Evolutionary conservation across 345 rosid species (phyloP), one percentile per base, ranked within the genome.

Genomic region (Moricandia arvensis): DNA sequence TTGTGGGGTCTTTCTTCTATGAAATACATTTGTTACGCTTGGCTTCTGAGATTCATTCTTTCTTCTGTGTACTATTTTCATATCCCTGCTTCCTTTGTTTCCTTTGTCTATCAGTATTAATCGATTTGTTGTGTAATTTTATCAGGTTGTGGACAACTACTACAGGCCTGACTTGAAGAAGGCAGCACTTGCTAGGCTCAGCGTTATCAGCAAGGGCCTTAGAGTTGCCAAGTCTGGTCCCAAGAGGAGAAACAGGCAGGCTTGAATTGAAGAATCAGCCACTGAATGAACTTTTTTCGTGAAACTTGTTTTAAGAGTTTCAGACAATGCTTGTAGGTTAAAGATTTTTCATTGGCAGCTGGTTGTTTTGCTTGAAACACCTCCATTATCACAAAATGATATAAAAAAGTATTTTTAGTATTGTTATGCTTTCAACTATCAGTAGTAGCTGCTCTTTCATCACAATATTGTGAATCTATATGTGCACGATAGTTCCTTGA

Each of bases 131-230:
- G 18, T 29, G 6, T 16, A 1, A 53, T 16, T 2, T 58, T 57
- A 24, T 68, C 82, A 87, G 91, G 96, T 88, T 17, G 90, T 80
- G n/a, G 86, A 83, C 75, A 87, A 87, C 71, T 66, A 84, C 80
- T 90, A 90, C 88, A 79, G 91, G 76, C 91, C 91, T 37, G 93
- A 90, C 60, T 75, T 90, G 76, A 88, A 82, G 79, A 88, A 82
- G 49, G 91, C 90, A 53, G 90, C 96, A 51, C 91, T 87, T 69
- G 87, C 93, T 49, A 87, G 96, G 69, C 83, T 90, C 37, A 86
- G 88, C 27, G 91, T 34, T 7, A 86, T 88, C 67, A 79, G 84
- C 81, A 82, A 87, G 65, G 83, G 96, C 59, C 86, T 87, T 27
- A 88, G 80, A 80, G 91, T 88, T 3, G 68, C 90, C n/a, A 90